A percentile compares a stretch with the other conserved stretches of the same genome.
Conservation (phyloP, 225 moss, liverwort and hornwort species). For the Lunularia cruciata region DNA sequence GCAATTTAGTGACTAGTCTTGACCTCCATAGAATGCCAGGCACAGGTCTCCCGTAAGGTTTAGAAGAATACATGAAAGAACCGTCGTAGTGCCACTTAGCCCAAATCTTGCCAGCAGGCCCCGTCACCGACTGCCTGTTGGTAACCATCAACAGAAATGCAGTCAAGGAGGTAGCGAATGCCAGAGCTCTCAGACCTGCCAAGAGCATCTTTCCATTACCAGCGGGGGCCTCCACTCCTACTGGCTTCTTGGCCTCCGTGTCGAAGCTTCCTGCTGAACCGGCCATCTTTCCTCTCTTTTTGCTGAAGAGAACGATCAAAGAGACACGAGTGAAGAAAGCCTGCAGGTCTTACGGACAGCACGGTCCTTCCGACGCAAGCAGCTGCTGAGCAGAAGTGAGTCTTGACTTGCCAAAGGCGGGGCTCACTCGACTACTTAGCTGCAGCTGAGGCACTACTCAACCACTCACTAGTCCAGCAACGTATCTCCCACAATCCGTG, state of each 20-base stretch:
- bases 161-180: conserved; percentile 26
- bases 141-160: conserved; percentile 20
- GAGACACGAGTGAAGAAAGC: conserved; percentile 1
- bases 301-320: neutral
- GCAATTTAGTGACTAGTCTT: too few species aligned
- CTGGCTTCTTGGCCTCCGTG: conserved; percentile 31
- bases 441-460: conserved; percentile 5
- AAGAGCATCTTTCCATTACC: conserved; percentile 16
- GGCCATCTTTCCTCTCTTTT: conserved; percentile 8
- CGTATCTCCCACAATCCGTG: neutral
- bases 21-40: too few species aligned
- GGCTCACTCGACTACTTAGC: conserved; percentile 8
- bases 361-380: neutral
- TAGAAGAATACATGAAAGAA: conserved; percentile 16
- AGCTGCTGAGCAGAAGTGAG: neutral
- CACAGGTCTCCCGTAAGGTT: too few species aligned
- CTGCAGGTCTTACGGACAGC: neutral
- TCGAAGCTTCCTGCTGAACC: conserved; percentile 23
- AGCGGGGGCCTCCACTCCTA: neutral
- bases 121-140: neutral
- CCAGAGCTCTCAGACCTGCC: conserved; percentile 17
- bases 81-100: conserved; percentile 28
- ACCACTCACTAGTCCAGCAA: conserved; percentile 13
- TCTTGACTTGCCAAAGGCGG: neutral
- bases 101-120: neutral